Evolutionary conservation across 139 green algal genomes (phyloP).

Genomic region (Chlorella vulgaris): DNA sequence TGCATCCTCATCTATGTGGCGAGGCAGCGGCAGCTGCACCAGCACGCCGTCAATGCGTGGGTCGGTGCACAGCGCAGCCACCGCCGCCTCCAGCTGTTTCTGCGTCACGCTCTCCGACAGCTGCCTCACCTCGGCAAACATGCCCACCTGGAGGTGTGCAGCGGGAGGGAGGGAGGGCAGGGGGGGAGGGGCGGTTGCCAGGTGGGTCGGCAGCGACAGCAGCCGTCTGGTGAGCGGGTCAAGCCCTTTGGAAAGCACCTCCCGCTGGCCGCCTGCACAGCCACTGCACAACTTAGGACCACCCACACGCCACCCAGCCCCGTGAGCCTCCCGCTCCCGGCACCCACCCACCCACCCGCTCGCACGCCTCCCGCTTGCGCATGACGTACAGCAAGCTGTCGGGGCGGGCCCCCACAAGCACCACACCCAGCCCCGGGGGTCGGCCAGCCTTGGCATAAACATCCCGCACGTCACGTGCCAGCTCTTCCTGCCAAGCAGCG

Average conservation of each 20-base stretch:
- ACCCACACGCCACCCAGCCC: no score
- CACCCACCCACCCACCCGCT: constrained; percentile 3
- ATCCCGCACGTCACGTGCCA: constrained; percentile 38
- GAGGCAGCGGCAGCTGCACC: constrained; percentile 95
- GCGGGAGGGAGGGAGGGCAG: not conserved
- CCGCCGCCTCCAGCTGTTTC: constrained; percentile 43
- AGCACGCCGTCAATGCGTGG: constrained; percentile 93
- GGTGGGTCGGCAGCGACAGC: not conserved
- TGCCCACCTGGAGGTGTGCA: constrained; percentile 34
- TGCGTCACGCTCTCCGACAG: constrained; percentile 59
- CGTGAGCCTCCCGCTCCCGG: not conserved
- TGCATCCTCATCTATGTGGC: constrained; percentile 89
- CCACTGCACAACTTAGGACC: no score
- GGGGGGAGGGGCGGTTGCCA: not conserved
- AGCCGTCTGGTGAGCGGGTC: no score
- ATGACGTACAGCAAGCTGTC: constrained; percentile 94
- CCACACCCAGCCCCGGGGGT: constrained; percentile 84
- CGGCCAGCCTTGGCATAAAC: constrained; percentile 42
- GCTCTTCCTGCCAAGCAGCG: constrained; percentile 43
- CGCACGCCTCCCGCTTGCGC: constrained; percentile 91
- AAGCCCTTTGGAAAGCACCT: no score
- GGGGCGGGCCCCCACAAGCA: constrained; percentile 90
- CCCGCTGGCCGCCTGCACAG: no score
- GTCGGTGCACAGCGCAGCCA: constrained; percentile 81
- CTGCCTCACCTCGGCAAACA: constrained; percentile 29